Evolutionary conservation across 1,284 basidiomycete genomes (phyloP).

Genomic region (Meripilus lineatus): DNA sequence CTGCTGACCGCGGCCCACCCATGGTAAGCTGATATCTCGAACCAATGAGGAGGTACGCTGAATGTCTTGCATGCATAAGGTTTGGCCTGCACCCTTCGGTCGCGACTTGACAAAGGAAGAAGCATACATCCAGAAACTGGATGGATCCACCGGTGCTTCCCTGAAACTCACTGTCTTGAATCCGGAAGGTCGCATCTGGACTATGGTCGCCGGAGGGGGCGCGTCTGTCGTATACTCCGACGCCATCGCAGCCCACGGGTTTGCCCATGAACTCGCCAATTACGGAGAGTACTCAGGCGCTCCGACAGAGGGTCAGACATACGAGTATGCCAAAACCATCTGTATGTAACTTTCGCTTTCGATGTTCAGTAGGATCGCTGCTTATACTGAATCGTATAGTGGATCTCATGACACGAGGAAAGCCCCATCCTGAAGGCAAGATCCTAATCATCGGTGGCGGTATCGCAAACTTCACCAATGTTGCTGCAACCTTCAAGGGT

Average conservation of each 20-base stretch:
- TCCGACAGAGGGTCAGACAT: constrained; percentile 97
- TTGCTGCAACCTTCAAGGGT: constrained; percentile 99
- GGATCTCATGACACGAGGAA: constrained; percentile 93
- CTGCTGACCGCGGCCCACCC: constrained; percentile 91
- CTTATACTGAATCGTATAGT: constrained; percentile 37
- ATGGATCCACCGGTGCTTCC: constrained; percentile 95
- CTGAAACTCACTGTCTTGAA: constrained; percentile 98
- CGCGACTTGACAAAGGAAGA: constrained; percentile 98
- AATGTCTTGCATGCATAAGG: constrained; percentile 32
- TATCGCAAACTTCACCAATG: constrained; percentile 99
- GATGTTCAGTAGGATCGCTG: neutral
- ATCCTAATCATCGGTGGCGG: constrained; percentile 99
- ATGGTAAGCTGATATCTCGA: constrained; percentile 54
- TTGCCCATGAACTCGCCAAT: constrained; percentile 96
- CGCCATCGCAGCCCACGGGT: constrained; percentile 96
- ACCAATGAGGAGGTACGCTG: neutral
- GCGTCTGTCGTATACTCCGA: constrained; percentile 85
- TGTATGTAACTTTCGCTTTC: constrained; percentile 40
- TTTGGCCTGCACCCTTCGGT: constrained; percentile 97
- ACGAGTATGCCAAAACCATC: constrained; percentile 99
- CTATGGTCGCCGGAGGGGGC: constrained; percentile 97
- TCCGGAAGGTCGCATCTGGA: constrained; percentile 94
- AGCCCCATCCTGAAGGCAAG: constrained; percentile 84
- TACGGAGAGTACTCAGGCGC: constrained; percentile 99
- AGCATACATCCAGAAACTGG: constrained; percentile 98